Base-by-base conservation (phyloP, 306 rosid genomes). In the Vigna unguiculata region DNA sequence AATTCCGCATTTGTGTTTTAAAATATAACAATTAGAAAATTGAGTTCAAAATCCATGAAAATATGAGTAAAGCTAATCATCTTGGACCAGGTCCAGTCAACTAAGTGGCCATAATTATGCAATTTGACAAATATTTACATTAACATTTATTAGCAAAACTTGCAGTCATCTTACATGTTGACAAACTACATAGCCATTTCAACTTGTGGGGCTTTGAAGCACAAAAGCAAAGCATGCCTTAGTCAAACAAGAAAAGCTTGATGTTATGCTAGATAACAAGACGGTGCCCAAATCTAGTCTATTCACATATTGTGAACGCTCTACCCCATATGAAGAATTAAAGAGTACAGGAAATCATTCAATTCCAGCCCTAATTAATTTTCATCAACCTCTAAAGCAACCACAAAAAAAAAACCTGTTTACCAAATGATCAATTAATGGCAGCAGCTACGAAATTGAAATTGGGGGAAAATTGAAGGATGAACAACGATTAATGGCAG, bases 71-170 rank as follows among this genome's bases (percentile, higher is more conserved):
- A 43, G 64, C 74, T 55, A 74, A 75, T 70, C 86, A 69, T 8
- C 34, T 51, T 52, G 46, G 84, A 61, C 73, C 16, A 48, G 32
- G 78, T 83, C 88, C 47, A 73, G 74, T 70, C 86, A 72, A 81
- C 69, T n/a, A n/a, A n/a, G n/a, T n/a, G n/a, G 73, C 46, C 30
- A 55, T 54, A 63, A 21, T 19, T 16, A 63, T 6, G 51, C 15
- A 46, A 59, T 64, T 78, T 46, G 65, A 49, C 15, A 80, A 57
- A 51, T 54, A 22, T 28, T 67, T 21, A 45, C n/a, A 3, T 60
- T 38, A 6, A 52, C 36, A 68, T 59, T 25, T 40, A 79, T 64
- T 10, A 40, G 78, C 64, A 55, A 34, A 41, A 41, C 55, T 38
- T 24, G 45, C 52, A 58, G 71, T 78, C 64, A 71, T 36, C 9